A percentile compares a stretch with the other conserved stretches of the same genome.
These are phyloP conservation scores for Backusella tuberculispora DNA, from an alignment of 192 early-diverging fungal species.

Conservation along the genomic window DNA sequence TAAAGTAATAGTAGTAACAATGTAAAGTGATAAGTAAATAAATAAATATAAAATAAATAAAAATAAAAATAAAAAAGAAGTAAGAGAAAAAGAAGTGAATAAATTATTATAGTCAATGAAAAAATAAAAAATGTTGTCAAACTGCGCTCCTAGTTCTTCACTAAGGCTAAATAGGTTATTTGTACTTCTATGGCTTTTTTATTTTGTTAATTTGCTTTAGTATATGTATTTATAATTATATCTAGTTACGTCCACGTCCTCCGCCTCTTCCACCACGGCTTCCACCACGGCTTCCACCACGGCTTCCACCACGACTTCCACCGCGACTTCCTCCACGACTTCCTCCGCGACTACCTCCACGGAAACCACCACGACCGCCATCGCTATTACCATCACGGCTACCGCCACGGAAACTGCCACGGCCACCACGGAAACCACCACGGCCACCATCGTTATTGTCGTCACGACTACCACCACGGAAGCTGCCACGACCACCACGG, in stretches of 20 bases:
- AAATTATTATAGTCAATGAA: neutral
- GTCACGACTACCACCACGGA: neutral
- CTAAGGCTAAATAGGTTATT: neutral
- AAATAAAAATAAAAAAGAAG: neutral
- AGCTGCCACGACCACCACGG: neutral
- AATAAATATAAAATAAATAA: neutral
- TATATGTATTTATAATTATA: neutral
- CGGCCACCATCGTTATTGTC: constrained; percentile 2
- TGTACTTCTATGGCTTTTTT: constrained; percentile 7
- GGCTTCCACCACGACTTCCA: neutral
- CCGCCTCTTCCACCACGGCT: neutral
- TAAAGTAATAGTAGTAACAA: neutral
- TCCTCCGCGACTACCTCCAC: neutral
- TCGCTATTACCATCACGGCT: neutral
- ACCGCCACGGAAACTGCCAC: no score
- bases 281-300: neutral
- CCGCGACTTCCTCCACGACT: neutral
- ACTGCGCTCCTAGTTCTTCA: neutral
- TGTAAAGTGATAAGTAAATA: neutral
- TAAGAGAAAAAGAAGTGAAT: no score
- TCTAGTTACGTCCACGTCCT: constrained; percentile 12
- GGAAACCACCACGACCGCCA: neutral
- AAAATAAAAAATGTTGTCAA: constrained; percentile 8
- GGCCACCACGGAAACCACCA: neutral
- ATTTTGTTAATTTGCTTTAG: neutral